Percentiles rank a stretch among this genome's conserved stretches.
Evolutionary conservation across 306 rosid genomes (phyloP).

Genomic region (Rubus parviflorus): DNA sequence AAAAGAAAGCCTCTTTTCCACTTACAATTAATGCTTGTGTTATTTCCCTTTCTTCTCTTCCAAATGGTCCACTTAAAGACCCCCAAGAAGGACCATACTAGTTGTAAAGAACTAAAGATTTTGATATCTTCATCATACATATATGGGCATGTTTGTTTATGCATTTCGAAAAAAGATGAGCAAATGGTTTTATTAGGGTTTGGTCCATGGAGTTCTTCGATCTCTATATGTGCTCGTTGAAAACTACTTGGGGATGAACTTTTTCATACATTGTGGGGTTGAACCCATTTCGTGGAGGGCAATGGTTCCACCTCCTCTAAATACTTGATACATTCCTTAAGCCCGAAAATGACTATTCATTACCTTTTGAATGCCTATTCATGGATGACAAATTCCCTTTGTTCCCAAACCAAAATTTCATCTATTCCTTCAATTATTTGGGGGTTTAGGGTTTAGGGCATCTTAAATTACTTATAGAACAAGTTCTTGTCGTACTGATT

Average conservation of each 20-base stretch:
- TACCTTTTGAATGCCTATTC: conserved; percentile 3
- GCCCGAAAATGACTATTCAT: conserved; percentile 33
- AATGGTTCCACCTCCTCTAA: conserved; percentile 30
- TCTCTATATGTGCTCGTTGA: conserved; percentile 24
- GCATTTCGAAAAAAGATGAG: conserved; percentile 8
- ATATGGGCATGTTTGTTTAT: neutral
- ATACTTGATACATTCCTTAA: conserved; percentile 21
- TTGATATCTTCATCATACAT: conserved; percentile 7
- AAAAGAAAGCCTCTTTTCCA: conserved; percentile 42
- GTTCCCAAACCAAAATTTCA: conserved; percentile 29
- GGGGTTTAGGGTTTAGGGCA: neutral
- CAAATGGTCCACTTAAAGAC: conserved; percentile 32
- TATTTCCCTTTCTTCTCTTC: conserved; percentile 38
- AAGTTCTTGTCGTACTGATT: neutral
- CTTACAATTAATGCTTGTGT: conserved; percentile 20
- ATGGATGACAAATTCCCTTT: conserved; percentile 37
- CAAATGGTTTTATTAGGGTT: conserved; percentile 10
- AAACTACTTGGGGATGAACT: conserved; percentile 26
- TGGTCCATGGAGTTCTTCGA: conserved; percentile 14
- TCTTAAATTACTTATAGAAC: neutral
- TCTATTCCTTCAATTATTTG: conserved; percentile 28
- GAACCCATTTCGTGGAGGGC: conserved; percentile 32
- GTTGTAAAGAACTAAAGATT: conserved; percentile 1
- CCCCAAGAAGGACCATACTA: conserved; percentile 23
- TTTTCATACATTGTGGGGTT: conserved; percentile 26